Conservation (phyloP, 148 eudicot species). For the Vaccinium macrocarpon region DNA sequence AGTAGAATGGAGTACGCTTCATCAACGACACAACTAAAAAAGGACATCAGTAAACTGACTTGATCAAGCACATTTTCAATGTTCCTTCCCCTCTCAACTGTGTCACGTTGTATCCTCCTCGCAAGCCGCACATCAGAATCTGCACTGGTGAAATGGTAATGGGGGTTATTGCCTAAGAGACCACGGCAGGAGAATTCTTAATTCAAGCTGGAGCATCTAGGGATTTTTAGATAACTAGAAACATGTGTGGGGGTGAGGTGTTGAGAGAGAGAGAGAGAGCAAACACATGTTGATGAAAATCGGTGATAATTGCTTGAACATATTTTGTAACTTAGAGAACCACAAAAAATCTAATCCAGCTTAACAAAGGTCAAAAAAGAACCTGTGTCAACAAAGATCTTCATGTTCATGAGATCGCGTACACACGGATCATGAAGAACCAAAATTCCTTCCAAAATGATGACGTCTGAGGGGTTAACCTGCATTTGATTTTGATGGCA, state of each 20-base stretch:
- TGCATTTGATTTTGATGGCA: slow-evolving; percentile 16
- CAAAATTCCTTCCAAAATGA: slow-evolving; percentile 93
- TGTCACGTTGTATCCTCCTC: slow-evolving; percentile 89
- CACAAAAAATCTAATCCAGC: slow-evolving; percentile 11
- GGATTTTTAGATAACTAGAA: not conserved
- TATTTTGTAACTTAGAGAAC: not conserved
- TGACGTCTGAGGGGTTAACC: slow-evolving; percentile 98
- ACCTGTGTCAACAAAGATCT: slow-evolving; percentile 99
- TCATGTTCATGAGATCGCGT: slow-evolving; percentile 90
- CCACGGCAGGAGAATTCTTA: not conserved
- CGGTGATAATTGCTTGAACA: not conserved
- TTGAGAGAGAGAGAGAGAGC: too few species aligned
- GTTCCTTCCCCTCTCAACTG: slow-evolving; percentile 75
- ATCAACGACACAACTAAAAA: not conserved
- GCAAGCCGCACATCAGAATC: slow-evolving; percentile 96
- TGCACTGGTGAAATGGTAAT: slow-evolving; percentile 45
- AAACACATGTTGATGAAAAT: not conserved
- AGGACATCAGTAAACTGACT: slow-evolving; percentile 32
- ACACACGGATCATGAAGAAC: slow-evolving; percentile 86
- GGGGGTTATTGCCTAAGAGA: slow-evolving; percentile 17
- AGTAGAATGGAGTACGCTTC: not conserved
- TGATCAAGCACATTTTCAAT: slow-evolving; percentile 78
- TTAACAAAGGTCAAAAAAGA: slow-evolving; percentile 28
- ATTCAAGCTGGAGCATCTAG: not conserved
- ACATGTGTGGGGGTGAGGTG: too few species aligned